Conservation (phyloP, 139 green algal genomes). For the Chlorella sorokiniana region DNA sequence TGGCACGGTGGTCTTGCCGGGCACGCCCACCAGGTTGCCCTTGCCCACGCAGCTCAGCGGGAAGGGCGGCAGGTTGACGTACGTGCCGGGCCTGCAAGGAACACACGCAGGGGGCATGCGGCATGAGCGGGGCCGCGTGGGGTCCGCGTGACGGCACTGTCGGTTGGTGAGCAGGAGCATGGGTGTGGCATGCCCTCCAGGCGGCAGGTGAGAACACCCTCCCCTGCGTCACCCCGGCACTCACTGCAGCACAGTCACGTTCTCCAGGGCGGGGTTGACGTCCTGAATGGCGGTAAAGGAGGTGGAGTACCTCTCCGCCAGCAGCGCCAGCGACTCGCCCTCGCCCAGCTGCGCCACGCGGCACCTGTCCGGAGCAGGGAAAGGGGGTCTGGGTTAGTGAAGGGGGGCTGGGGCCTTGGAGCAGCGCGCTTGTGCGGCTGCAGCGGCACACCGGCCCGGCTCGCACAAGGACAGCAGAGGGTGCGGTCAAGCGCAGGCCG, state of each 20-base stretch:
- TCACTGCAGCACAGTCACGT: constrained; percentile 30
- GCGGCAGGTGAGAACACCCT: no score
- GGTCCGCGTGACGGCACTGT: no score
- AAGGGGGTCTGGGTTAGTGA: not conserved
- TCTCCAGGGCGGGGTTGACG: constrained; percentile 14
- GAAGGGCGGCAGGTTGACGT: constrained; percentile 16
- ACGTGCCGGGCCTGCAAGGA: constrained; percentile 22
- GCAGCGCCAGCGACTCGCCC: not conserved
- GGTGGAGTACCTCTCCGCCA: constrained; percentile 22
- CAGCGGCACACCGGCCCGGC: no score
- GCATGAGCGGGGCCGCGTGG: not conserved
- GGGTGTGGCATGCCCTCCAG: no score
- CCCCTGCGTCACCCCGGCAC: no score
- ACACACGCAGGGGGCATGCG: not conserved
- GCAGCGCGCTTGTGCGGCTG: no score
- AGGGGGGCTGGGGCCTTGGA: no score
- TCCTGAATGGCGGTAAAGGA: not conserved
- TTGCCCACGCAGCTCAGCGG: not conserved
- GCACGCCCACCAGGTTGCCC: not conserved
- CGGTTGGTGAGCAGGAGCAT: not conserved
- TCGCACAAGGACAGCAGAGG: not conserved
- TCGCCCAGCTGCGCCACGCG: not conserved
- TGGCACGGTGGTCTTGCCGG: constrained; percentile 10
- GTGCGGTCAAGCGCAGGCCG: not conserved
- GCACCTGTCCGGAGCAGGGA: not conserved